phyloP scores from a whole-genome alignment of 441 rosid genomes.

The Kokia cookei region DNA sequence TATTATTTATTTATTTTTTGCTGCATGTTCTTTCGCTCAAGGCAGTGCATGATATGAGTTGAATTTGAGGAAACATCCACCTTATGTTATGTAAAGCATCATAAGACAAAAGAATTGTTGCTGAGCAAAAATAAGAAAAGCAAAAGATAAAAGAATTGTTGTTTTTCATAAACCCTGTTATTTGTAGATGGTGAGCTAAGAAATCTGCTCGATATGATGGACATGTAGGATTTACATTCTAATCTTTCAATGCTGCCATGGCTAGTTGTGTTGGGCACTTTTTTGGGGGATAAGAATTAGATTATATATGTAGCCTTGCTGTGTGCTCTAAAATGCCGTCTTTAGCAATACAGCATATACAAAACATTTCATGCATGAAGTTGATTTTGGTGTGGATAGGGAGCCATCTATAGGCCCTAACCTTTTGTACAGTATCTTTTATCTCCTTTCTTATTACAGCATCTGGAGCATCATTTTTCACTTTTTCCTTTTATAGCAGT shows the following conservation, averaged over 20 bases:
- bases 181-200: neutral
- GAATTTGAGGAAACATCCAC: neutral
- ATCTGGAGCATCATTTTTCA: neutral
- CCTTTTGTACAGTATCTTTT: neutral
- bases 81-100: neutral
- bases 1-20: neutral
- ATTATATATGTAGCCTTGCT: neutral
- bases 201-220: neutral
- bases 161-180: neutral
- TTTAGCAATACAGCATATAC: neutral
- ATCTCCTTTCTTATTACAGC: neutral
- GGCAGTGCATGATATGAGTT: neutral
- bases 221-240: neutral
- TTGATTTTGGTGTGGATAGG: neutral
- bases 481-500: neutral
- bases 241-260: neutral
- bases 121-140: no score
- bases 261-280: neutral
- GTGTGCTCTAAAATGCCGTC: neutral
- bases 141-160: neutral
- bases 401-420: neutral
- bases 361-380: neutral
- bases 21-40: neutral
- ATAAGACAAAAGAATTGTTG: neutral
- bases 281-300: neutral